Evolutionary conservation across 768 basidiomycete genomes (phyloP).

Genomic region (Aureoboletus auriporus): DNA sequence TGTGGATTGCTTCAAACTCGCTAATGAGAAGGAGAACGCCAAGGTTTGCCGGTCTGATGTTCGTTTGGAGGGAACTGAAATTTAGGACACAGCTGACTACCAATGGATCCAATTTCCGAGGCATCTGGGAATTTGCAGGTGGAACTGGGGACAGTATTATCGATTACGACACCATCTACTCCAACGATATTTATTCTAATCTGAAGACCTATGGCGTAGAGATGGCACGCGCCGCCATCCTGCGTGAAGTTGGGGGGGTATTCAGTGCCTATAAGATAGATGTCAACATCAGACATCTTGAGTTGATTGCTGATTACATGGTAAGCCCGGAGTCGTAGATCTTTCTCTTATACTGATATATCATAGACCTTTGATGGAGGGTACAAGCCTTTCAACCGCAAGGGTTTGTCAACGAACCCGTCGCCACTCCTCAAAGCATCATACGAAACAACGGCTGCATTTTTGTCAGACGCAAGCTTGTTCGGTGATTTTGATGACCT

Average conservation of each 20-base stretch:
- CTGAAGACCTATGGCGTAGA: constrained; percentile 94
- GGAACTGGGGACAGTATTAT: constrained; percentile 54
- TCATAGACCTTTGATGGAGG: constrained; percentile 92
- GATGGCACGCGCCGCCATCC: constrained; percentile 87
- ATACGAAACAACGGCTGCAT: constrained; percentile 92
- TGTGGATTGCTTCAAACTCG: constrained; percentile 71
- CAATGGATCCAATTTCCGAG: constrained; percentile 91
- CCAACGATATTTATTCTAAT: constrained; percentile 93
- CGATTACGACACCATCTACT: constrained; percentile 78
- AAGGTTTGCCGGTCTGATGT: constrained; percentile 33
- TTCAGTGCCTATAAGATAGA: constrained; percentile 96
- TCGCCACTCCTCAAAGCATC: constrained; percentile 98
- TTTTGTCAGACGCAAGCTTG: constrained; percentile 91
- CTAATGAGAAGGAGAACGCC: constrained; percentile 49
- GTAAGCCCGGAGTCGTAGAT: constrained; percentile 41
- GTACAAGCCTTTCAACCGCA: constrained; percentile 97
- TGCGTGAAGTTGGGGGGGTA: constrained; percentile 86
- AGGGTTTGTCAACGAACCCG: constrained; percentile 86
- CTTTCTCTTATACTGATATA: background rate
- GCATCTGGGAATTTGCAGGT: constrained; percentile 77
- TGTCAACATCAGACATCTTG: constrained; percentile 90
- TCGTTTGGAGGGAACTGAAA: background rate
- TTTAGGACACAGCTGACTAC: constrained; percentile 58
- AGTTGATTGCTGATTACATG: constrained; percentile 99
- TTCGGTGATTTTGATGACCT: constrained; percentile 95